These are phyloP conservation scores for Haplographium delicatum DNA, from an alignment of 495 filamentous ascomycete genomes.

Conservation along the genomic window DNA sequence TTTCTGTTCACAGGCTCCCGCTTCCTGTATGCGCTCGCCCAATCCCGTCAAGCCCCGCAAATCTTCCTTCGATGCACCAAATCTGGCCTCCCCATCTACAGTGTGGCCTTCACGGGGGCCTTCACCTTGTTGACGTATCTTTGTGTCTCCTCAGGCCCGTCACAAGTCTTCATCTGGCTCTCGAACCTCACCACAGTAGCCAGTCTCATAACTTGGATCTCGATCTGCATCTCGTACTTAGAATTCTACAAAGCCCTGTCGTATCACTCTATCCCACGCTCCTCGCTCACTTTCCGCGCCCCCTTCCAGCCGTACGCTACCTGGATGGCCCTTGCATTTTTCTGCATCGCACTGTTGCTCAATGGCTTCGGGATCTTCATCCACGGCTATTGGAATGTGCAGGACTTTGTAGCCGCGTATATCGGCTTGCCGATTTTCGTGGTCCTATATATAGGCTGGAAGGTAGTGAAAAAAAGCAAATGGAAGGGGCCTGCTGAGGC, in stretches of 20 bases:
- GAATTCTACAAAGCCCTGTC: constrained; percentile 53
- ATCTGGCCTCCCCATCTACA: constrained; percentile 54
- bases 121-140: constrained; percentile 57
- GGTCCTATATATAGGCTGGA: constrained; percentile 48
- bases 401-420: constrained; percentile 47
- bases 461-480: constrained; percentile 46
- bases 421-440: constrained; percentile 52
- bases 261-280: constrained; percentile 49
- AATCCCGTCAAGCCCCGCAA: constrained; percentile 54
- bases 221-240: constrained; percentile 53
- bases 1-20: constrained; percentile 56
- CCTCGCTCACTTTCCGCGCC: constrained; percentile 55
- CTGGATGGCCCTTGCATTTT: constrained; percentile 41
- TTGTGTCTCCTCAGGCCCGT: constrained; percentile 56
- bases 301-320: constrained; percentile 57
- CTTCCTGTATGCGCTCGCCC: constrained; percentile 55
- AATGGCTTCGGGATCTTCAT: constrained; percentile 58
- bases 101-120: constrained; percentile 48
- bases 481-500: constrained; percentile 51
- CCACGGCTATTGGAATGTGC: constrained; percentile 41
- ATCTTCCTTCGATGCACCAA: constrained; percentile 48
- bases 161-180: constrained; percentile 26
- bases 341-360: constrained; percentile 49
- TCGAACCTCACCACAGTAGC: constrained; percentile 55
- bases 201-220: constrained; percentile 58